Percentiles rank a stretch among this genome's conserved stretches.
These are phyloP conservation scores for Diaporthe citriasiana DNA, from an alignment of 2,329 filamentous ascomycete species.

Conservation along the genomic window DNA sequence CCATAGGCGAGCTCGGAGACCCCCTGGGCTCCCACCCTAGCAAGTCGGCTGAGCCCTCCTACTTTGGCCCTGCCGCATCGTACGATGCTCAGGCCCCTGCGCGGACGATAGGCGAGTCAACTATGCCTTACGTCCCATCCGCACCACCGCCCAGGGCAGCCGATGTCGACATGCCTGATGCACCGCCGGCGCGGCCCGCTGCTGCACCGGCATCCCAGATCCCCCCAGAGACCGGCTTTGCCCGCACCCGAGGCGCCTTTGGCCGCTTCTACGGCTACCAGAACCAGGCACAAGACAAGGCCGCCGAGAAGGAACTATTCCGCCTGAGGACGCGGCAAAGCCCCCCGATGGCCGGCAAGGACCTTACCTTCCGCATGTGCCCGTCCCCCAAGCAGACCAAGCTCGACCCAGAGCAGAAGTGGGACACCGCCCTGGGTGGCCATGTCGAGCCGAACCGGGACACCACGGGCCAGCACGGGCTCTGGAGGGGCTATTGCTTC, in stretches of 20 bases:
- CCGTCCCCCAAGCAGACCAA: constrained; percentile 86
- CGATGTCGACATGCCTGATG: constrained; percentile 50
- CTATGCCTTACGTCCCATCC: constrained; percentile 52
- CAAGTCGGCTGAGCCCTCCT: constrained; percentile 35
- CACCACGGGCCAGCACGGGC: constrained; percentile 70
- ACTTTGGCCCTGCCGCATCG: constrained; percentile 33
- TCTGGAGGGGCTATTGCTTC: constrained; percentile 84
- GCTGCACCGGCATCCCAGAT: constrained; percentile 50
- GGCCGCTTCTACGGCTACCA: constrained; percentile 53
- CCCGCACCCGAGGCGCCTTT: constrained; percentile 52
- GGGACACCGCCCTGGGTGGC: constrained; percentile 61
- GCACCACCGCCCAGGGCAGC: constrained; percentile 47
- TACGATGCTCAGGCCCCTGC: constrained; percentile 37
- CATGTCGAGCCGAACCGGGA: constrained; percentile 66
- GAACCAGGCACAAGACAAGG: constrained; percentile 60
- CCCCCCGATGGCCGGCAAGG: constrained; percentile 89
- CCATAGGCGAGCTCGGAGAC: constrained; percentile 52
- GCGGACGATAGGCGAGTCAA: constrained; percentile 49
- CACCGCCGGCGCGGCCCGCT: constrained; percentile 29
- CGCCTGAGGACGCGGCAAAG: constrained; percentile 64
- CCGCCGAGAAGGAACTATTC: constrained; percentile 60
- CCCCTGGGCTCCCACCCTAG: constrained; percentile 44
- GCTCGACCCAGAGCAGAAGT: constrained; percentile 82
- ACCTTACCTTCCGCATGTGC: constrained; percentile 85
- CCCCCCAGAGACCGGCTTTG: constrained; percentile 58